phyloP scores from a whole-genome alignment of 129 eudicot genomes.

The Scalesia atractyloides region DNA sequence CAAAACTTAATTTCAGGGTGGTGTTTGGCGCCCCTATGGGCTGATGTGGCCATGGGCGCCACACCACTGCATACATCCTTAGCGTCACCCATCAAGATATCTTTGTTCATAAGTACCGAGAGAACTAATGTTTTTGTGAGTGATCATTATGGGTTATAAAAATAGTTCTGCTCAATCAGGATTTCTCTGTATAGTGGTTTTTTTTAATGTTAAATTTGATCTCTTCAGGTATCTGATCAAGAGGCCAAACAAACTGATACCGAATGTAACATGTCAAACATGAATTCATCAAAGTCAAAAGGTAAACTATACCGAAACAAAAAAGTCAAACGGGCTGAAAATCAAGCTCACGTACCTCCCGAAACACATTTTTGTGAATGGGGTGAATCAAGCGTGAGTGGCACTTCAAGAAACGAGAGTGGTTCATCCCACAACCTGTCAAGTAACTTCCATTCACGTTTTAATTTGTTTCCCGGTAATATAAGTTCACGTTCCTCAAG shows the following conservation, averaged over 20 bases:
- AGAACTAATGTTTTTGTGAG: neutral
- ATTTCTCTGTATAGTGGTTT: neutral
- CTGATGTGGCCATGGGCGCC: no score
- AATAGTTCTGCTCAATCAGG: slow-evolving; percentile 9
- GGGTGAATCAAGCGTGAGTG: slow-evolving; percentile 61
- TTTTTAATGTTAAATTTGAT: neutral
- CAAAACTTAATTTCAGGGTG: no score
- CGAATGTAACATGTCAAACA: slow-evolving; percentile 27
- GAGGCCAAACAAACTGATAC: slow-evolving; percentile 43
- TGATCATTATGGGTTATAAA: neutral
- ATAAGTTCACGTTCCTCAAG: slow-evolving; percentile 69
- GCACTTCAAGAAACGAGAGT: slow-evolving; percentile 46
- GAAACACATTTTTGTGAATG: slow-evolving; percentile 52
- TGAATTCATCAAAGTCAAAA: slow-evolving; percentile 47
- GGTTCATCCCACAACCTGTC: slow-evolving; percentile 61
- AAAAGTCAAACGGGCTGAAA: slow-evolving; percentile 45
- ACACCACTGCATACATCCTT: no score
- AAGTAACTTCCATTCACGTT: slow-evolving; percentile 78
- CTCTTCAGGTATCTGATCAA: slow-evolving; percentile 46
- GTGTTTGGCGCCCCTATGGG: no score
- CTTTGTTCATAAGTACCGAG: neutral
- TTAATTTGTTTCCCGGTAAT: slow-evolving; percentile 69
- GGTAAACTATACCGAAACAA: slow-evolving; percentile 42
- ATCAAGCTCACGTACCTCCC: slow-evolving; percentile 41
- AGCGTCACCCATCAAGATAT: neutral